phyloP scores from a whole-genome alignment of 345 rosid genomes.

The Hibiscus syriacus region DNA sequence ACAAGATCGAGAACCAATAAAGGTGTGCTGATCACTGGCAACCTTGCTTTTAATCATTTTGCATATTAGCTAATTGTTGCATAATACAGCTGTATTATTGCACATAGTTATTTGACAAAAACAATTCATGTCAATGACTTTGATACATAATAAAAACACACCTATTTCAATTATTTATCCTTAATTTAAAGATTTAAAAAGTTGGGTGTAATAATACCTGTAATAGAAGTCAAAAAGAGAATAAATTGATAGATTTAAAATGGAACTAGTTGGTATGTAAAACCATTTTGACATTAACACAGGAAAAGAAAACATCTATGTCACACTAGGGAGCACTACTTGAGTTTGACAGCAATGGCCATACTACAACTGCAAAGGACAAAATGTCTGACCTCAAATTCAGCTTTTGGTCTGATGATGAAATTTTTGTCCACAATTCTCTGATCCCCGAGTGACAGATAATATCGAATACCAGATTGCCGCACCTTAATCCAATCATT shows the following conservation, averaged over 20 bases:
- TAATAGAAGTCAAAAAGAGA: not conserved
- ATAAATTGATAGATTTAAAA: not conserved
- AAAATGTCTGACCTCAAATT: slow-evolving; percentile 78
- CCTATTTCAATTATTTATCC: not conserved
- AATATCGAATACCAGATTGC: slow-evolving; percentile 95
- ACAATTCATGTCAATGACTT: not conserved
- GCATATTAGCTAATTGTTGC: not conserved
- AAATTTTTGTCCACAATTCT: slow-evolving; percentile 96
- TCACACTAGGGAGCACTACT: slow-evolving; percentile 4
- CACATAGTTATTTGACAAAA: not conserved
- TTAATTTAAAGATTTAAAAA: not conserved
- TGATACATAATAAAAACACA: not conserved
- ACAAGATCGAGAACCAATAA: not conserved
- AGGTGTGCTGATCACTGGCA: not conserved
- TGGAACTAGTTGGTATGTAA: not conserved
- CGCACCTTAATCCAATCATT: slow-evolving; percentile 99
- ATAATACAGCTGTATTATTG: not conserved
- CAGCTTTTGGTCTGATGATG: slow-evolving; percentile 99
- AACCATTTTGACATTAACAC: slow-evolving; percentile 5
- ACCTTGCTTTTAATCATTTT: not conserved
- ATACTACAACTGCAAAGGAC: not conserved
- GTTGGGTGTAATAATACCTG: not conserved
- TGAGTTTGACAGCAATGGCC: not conserved
- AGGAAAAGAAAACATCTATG: not conserved
- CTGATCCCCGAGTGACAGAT: slow-evolving; percentile 95